Conservation (phyloP, 23 red algal genomes). For the Pyropia haitanensis region DNA sequence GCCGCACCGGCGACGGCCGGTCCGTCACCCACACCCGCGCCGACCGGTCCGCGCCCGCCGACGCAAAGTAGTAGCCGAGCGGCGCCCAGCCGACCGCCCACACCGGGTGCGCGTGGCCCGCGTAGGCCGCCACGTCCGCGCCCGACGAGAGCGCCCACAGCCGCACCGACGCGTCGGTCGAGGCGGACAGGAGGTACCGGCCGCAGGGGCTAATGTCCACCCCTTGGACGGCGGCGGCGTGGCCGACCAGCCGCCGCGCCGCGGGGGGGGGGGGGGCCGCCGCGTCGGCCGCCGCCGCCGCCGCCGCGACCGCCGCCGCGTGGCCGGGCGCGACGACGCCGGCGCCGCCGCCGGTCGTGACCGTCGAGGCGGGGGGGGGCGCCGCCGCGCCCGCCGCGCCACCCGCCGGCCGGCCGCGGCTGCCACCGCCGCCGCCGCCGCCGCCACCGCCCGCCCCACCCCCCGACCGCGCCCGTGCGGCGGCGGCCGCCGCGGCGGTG, state of each 20-base stretch:
- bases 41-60: conserved; percentile 64
- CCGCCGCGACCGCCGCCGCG: too few species aligned
- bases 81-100: conserved; percentile 72
- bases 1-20: conserved; percentile 56
- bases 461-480: too few species aligned
- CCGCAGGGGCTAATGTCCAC: conserved; percentile 60
- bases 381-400: too few species aligned
- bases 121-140: conserved; percentile 73
- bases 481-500: too few species aligned
- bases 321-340: too few species aligned
- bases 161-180: conserved; percentile 77
- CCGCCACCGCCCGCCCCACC: too few species aligned
- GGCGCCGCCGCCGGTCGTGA: too few species aligned
- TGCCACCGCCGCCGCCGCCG: too few species aligned
- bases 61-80: conserved; percentile 82
- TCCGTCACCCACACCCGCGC: conserved; percentile 81
- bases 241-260: conserved; percentile 55
- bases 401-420: too few species aligned
- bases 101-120: conserved; percentile 77
- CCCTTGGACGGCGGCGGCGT: conserved; percentile 72
- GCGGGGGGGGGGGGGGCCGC: neutral
- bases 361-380: too few species aligned
- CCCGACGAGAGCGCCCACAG: conserved; percentile 54
- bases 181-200: conserved; percentile 45
- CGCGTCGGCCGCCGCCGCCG: too few species aligned